Conservation (phyloP, 2,329 filamentous ascomycete species). For the Monilinia polystroma region DNA sequence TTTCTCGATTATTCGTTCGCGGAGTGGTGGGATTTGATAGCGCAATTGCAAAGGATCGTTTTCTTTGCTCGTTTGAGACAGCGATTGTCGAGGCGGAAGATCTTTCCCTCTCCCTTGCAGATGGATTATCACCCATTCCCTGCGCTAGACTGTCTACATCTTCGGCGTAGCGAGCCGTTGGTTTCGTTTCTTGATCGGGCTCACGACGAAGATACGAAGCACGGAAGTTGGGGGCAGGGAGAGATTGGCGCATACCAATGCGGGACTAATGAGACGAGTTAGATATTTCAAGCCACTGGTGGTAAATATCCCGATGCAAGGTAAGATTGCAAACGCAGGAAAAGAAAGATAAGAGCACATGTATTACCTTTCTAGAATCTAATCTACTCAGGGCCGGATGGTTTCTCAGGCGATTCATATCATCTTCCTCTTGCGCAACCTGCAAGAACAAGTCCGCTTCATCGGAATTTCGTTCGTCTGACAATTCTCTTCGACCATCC, state of each 20-base stretch:
- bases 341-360: background rate
- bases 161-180: slow-evolving; percentile 30
- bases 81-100: slow-evolving; percentile 22
- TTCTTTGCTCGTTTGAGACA: slow-evolving; percentile 32
- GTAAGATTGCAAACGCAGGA: background rate
- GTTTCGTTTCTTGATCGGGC: slow-evolving; percentile 34
- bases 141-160: slow-evolving; percentile 34
- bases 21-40: slow-evolving; percentile 38
- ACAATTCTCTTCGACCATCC: slow-evolving; percentile 25
- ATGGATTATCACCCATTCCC: slow-evolving; percentile 34
- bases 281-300: slow-evolving; percentile 18
- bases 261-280: slow-evolving; percentile 33
- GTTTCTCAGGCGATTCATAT: slow-evolving; percentile 27
- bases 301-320: background rate
- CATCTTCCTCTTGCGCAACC: slow-evolving; percentile 39
- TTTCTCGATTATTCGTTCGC: slow-evolving; percentile 32
- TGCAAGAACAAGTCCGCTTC: slow-evolving; percentile 40
- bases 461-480: slow-evolving; percentile 38
- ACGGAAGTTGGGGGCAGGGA: slow-evolving; percentile 29
- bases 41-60: slow-evolving; percentile 31
- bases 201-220: slow-evolving; percentile 35
- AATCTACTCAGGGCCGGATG: slow-evolving; percentile 27
- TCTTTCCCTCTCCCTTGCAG: slow-evolving; percentile 33
- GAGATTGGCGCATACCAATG: slow-evolving; percentile 35
- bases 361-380: slow-evolving; percentile 35